phyloP scores from a whole-genome alignment of 148 eudicot species.

The Chenopodium suecicum region DNA sequence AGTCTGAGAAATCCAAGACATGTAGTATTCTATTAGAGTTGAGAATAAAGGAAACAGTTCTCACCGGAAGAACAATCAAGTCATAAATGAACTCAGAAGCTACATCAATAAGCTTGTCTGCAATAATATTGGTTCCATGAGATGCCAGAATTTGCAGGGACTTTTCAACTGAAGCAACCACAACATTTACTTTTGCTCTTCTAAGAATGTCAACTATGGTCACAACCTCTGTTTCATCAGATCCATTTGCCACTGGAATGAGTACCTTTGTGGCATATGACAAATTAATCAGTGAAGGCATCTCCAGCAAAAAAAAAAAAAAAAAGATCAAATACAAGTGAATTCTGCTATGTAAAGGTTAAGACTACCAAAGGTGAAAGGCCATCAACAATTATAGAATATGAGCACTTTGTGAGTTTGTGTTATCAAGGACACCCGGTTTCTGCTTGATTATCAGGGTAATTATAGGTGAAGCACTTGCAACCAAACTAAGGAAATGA shows the following conservation, averaged over 20 bases:
- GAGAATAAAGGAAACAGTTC: slow-evolving; percentile 21
- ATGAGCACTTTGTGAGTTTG: background rate
- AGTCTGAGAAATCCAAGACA: background rate
- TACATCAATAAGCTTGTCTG: slow-evolving; percentile 56
- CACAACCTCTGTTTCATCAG: slow-evolving; percentile 73
- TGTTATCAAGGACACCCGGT: background rate
- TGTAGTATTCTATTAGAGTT: background rate
- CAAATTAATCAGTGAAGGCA: background rate
- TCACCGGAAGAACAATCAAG: slow-evolving; percentile 86
- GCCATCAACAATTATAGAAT: background rate
- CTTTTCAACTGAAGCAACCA: slow-evolving; percentile 79
- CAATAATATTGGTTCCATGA: slow-evolving; percentile 68
- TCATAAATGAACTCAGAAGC: slow-evolving; percentile 69
- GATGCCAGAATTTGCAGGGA: slow-evolving; percentile 59
- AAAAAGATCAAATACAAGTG: background rate
- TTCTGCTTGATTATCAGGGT: background rate
- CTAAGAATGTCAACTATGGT: slow-evolving; percentile 70
- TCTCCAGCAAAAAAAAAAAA: background rate
- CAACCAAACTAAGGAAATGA: background rate
- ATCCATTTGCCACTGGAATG: slow-evolving; percentile 85
- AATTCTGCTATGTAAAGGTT: background rate
- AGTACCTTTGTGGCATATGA: slow-evolving; percentile 55
- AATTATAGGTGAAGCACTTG: background rate
- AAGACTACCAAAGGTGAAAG: background rate
- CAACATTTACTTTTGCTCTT: slow-evolving; percentile 74